These are phyloP conservation scores for Diplosphaera chodatii DNA, from an alignment of 139 green algal genomes.

Conservation along the genomic window DNA sequence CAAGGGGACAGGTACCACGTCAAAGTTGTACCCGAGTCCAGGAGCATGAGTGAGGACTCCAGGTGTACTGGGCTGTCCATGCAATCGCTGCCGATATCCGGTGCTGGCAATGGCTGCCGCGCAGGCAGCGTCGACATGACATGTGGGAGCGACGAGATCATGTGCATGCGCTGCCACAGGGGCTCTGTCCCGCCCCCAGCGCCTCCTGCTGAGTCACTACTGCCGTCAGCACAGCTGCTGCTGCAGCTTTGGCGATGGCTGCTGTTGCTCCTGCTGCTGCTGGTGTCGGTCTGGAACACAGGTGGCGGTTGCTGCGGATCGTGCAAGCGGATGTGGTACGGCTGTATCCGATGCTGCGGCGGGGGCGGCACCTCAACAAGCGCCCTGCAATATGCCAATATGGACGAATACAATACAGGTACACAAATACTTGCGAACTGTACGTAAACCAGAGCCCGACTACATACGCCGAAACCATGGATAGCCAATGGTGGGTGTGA, in stretches of 20 bases:
- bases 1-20: not conserved
- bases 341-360: not conserved
- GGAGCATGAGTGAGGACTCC: not conserved
- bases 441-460: too few relatives aligned
- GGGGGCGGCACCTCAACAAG: slow-evolving; percentile 14
- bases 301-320: not conserved
- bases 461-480: not conserved
- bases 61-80: too few relatives aligned
- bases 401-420: not conserved
- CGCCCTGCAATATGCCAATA: slow-evolving; percentile 4
- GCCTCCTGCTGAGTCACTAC: too few relatives aligned
- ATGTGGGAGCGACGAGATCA: not conserved
- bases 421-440: too few relatives aligned
- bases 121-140: not conserved
- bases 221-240: too few relatives aligned
- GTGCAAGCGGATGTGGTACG: not conserved
- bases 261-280: too few relatives aligned
- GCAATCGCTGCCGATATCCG: too few relatives aligned
- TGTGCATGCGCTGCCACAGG: not conserved
- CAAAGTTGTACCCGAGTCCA: not conserved
- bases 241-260: too few relatives aligned
- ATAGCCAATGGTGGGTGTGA: too few relatives aligned
- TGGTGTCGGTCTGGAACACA: too few relatives aligned
- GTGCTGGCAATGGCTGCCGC: too few relatives aligned
- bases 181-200: not conserved